Evolutionary conservation across 495 filamentous ascomycete species (phyloP).

Genomic region (Staphylotrichum tortipilum): DNA sequence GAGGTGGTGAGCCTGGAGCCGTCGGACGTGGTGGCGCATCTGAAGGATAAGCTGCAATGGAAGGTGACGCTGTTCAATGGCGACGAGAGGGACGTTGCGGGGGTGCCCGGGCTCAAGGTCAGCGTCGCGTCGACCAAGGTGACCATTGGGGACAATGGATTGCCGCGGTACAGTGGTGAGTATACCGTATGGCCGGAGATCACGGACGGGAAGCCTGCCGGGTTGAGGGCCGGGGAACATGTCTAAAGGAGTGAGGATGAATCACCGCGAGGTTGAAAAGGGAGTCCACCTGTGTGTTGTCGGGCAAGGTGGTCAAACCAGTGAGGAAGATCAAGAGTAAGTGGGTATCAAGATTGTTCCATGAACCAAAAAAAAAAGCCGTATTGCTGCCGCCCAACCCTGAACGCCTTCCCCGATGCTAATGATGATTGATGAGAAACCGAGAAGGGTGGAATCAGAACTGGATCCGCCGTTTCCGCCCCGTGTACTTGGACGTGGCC

Average conservation of each 20-base stretch:
- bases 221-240: conserved; percentile 73
- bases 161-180: conserved; percentile 26
- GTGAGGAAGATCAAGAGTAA: background rate
- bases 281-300: background rate
- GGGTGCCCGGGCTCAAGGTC: conserved; percentile 28
- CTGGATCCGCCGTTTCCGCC: conserved; percentile 62
- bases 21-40: conserved; percentile 29
- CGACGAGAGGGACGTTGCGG: conserved; percentile 20
- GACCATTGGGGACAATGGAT: conserved; percentile 21
- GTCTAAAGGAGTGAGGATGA: conserved; percentile 42
- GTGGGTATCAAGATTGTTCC: conserved; percentile 19
- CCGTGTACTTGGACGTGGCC: conserved; percentile 82
- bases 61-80: conserved; percentile 27
- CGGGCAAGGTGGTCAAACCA: too few species aligned
- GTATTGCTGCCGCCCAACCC: conserved; percentile 7
- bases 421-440: background rate
- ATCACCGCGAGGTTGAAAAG: conserved; percentile 32
- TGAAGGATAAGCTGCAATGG: conserved; percentile 29
- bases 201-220: conserved; percentile 28
- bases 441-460: conserved; percentile 27
- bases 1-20: conserved; percentile 20
- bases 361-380: background rate
- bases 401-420: conserved; percentile 16
- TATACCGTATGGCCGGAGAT: conserved; percentile 30
- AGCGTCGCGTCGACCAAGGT: conserved; percentile 32